These are phyloP conservation scores for Pseudogymnoascus sp. DNA, from an alignment of 2,329 filamentous ascomycete species.

Conservation along the genomic window DNA sequence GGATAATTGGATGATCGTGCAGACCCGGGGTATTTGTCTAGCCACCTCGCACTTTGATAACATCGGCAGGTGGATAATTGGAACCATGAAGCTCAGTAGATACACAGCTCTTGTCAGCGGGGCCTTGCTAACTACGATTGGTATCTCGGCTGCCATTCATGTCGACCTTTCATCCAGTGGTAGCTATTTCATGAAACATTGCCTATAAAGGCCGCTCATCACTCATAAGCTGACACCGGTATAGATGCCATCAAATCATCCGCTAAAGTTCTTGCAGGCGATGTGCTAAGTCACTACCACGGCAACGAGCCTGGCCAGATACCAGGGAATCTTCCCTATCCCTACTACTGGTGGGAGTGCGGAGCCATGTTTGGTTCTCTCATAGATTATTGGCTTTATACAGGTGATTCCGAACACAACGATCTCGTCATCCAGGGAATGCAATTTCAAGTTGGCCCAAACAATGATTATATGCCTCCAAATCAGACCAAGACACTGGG, in stretches of 20 bases:
- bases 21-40: not conserved
- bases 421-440: slow-evolving; percentile 59
- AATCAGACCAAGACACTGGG: slow-evolving; percentile 63
- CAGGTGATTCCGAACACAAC: slow-evolving; percentile 65
- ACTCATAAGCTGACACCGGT: not conserved
- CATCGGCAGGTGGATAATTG: not conserved
- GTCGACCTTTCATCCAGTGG: not conserved
- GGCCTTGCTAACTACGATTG: not conserved
- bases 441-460: slow-evolving; percentile 64
- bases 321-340: slow-evolving; percentile 44
- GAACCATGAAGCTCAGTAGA: not conserved
- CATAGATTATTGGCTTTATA: slow-evolving; percentile 81
- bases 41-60: not conserved
- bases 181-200: not conserved
- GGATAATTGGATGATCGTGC: not conserved
- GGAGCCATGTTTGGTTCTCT: slow-evolving; percentile 66
- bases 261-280: slow-evolving; percentile 33
- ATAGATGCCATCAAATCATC: slow-evolving; percentile 29
- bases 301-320: slow-evolving; percentile 44
- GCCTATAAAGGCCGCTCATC: not conserved
- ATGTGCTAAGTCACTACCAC: slow-evolving; percentile 44
- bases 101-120: not conserved
- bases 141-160: not conserved
- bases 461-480: slow-evolving; percentile 69
- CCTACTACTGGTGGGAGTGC: slow-evolving; percentile 57